phyloP scores from a whole-genome alignment of 495 filamentous ascomycete genomes.

The Penicillium odoratum region DNA sequence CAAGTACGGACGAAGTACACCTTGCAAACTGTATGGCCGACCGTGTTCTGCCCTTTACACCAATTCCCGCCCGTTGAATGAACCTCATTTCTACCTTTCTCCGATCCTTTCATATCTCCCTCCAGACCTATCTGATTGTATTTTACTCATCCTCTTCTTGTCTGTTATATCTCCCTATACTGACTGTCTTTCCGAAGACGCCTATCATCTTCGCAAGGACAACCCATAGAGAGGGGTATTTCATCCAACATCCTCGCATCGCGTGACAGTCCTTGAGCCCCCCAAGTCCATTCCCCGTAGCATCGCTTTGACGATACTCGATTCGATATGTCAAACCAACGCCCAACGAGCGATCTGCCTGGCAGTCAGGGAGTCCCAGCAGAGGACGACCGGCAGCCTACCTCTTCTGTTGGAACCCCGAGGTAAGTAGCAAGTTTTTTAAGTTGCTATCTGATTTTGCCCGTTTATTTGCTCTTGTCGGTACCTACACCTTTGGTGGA shows the following conservation, averaged over 20 bases:
- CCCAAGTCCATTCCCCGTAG: background rate
- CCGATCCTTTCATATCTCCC: constrained; percentile 1
- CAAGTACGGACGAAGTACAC: background rate
- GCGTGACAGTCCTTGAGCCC: background rate
- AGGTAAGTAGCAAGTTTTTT: constrained; percentile 1
- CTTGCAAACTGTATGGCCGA: constrained; percentile 15
- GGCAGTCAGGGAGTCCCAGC: constrained; percentile 1
- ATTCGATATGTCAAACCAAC: constrained; percentile 3
- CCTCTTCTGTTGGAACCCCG: background rate
- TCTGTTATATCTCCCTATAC: background rate
- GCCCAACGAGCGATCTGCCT: background rate
- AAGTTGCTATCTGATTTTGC: background rate
- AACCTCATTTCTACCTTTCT: background rate
- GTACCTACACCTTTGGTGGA: background rate
- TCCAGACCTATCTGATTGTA: background rate
- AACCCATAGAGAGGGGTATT: constrained; percentile 2
- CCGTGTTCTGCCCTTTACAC: constrained; percentile 9
- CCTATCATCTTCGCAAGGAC: background rate
- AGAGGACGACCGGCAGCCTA: background rate
- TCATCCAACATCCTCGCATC: background rate
- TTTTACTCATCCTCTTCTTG: background rate
- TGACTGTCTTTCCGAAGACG: background rate
- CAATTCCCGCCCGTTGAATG: constrained; percentile 6
- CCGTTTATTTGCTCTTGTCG: background rate
- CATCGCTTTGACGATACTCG: background rate